phyloP scores from a whole-genome alignment of 495 filamentous ascomycete species.

The Physcia stellaris region DNA sequence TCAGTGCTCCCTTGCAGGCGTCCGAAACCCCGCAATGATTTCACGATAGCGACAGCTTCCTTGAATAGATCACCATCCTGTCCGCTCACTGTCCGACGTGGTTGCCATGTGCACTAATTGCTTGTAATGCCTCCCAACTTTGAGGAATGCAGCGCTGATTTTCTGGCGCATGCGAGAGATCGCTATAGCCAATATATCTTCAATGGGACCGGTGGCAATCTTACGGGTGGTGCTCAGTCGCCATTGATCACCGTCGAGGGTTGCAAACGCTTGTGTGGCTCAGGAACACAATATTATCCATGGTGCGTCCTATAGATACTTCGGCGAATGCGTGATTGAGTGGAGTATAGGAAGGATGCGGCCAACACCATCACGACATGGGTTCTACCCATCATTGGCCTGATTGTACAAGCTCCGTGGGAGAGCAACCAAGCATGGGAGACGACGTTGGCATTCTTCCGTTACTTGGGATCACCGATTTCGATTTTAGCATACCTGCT shows the following conservation, averaged over 20 bases:
- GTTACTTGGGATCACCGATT: conserved; percentile 30
- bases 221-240: background rate
- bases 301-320: background rate
- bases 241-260: conserved; percentile 13
- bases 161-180: background rate
- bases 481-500: conserved; percentile 26
- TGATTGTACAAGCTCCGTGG: conserved; percentile 32
- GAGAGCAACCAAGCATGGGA: conserved; percentile 29
- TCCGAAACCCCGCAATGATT: no score
- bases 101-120: no score
- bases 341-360: conserved; percentile 21
- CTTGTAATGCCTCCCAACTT: background rate
- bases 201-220: background rate
- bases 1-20: no score
- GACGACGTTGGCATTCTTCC: conserved; percentile 21
- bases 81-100: no score
- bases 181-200: background rate
- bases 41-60: no score
- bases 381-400: conserved; percentile 29
- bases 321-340: background rate
- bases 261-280: conserved; percentile 21
- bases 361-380: conserved; percentile 31
- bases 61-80: no score
- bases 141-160: background rate
- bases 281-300: conserved; percentile 16